Base-by-base conservation (phyloP, 2,329 filamentous ascomycete genomes). In the Aspergillus clavatus region DNA sequence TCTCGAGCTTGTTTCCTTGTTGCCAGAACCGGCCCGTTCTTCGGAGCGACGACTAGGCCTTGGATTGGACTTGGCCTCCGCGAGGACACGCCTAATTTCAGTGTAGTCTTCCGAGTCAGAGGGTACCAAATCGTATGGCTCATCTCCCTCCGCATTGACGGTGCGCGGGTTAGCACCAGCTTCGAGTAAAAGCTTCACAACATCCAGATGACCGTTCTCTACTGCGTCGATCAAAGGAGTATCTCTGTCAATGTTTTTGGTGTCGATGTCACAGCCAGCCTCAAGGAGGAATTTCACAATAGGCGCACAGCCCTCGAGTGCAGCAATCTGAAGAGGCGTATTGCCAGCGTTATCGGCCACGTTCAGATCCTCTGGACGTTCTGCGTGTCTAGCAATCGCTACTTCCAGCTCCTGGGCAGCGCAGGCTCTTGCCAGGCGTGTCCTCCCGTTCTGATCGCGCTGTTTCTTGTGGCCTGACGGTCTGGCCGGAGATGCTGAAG, bases 181-280 rank as follows among this genome's bases (percentile, higher is more conserved):
- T 44, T 86, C 81, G 2, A 98, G 75, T 26, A 98, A 73, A 7
- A 95, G 74, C 59, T 83, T 87, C 33, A 98, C 87, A 3, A 97
- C 91, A 14, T 86, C 87, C 6, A 95, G 66, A 62, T 98, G 90
- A 1, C 88, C 88, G 59, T 98, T 98, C 57, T 97, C 93, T 22
- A 97, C 89, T 4, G 93, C 93, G 72, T 98, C 93, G 43, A 98
- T 84, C 27, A 98, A 77, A 22, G 93, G 93, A 0, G 93, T 97
- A 59, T 98, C 93, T 59, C 88, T 89, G 57, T 89, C 85, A 46
- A 81, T 80, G 46, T 82, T 83, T 58, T 88, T 83, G 40, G 78
- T 91, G 59, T 96, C 87, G 37, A 93, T 78, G 44, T 87, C 85
- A 68, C 90, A 95, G 26, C 88, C 87, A 51, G 88, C 84, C 7